phyloP scores from a whole-genome alignment of 2,329 filamentous ascomycete genomes.

The Epichloe uncinata region DNA sequence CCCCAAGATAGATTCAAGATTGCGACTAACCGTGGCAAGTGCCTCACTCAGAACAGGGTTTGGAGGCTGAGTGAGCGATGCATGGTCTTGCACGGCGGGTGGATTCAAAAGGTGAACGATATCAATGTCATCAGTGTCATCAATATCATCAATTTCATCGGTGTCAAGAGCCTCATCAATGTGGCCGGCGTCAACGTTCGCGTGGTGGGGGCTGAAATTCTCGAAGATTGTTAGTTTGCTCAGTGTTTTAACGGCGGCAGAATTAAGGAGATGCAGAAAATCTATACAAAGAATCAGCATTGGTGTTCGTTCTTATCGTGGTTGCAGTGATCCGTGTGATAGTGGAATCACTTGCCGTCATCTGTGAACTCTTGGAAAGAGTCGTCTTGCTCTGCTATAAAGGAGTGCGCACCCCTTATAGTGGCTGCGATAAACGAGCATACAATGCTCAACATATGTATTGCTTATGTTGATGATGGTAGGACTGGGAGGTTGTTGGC shows the following conservation, averaged over 20 bases:
- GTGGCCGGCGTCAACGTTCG: too few relatives aligned
- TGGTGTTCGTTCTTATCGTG: background rate
- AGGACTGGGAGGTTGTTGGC: background rate
- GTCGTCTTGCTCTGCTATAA: too few relatives aligned
- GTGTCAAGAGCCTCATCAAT: too few relatives aligned
- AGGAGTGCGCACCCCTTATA: too few relatives aligned
- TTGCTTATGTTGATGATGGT: background rate
- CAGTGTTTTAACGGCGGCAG: too few relatives aligned
- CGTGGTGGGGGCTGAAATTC: too few relatives aligned
- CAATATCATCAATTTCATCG: too few relatives aligned
- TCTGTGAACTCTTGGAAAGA: slow-evolving; percentile 13
- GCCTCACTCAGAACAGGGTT: background rate
- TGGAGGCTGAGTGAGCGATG: background rate
- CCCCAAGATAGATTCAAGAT: background rate
- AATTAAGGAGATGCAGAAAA: too few relatives aligned
- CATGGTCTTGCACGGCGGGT: background rate
- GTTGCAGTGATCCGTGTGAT: slow-evolving; percentile 17
- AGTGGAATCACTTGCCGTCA: slow-evolving; percentile 13
- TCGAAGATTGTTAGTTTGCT: too few relatives aligned
- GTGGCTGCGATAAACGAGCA: too few relatives aligned
- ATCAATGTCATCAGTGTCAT: too few relatives aligned
- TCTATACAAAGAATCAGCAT: background rate
- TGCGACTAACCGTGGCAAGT: background rate
- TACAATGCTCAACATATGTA: background rate
- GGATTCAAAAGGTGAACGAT: too few relatives aligned